Evolutionary conservation across 164 flowering plant genomes (phyloP), one percentile per base, ranked within the genome.

Genomic region (Saururus chinensis): DNA sequence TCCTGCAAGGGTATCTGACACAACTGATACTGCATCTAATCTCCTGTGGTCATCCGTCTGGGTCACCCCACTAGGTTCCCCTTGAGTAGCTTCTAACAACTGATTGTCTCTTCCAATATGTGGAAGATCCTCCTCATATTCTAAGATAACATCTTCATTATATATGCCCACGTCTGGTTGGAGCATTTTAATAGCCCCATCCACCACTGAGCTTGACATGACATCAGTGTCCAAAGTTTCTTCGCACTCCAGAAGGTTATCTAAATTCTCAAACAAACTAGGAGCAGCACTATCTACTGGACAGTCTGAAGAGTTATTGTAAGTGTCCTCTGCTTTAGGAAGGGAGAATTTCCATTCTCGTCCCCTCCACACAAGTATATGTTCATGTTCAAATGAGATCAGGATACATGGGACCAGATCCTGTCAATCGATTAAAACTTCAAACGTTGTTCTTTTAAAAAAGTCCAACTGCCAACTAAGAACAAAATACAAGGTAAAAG

Each of bases 291-390:
- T 60, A 40, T 67, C 71, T 42, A 48, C 42, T 12, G 65, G 64
- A 61, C 64, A 60, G 57, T 58, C 72, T 19, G 64, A 61, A 8
- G 42, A 64, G 55, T 63, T 74, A 42, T 60, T 59, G n/a, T 7
- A 14, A 59, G 37, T 64, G 55, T 56, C 69, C 49, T 61, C 80
- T 40, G 55, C 69, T 48, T 67, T 73, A 41, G 67, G 60, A 40
- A 84, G 40, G 23, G 86, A 74, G 25, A 89, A 81, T 71, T 79
- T 83, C 96, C 96, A 89, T 19, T 88, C 78, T 51, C 68, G 73
- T 64, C 98, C 96, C 74, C 96, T 83, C 96, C 96, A 92, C 76
- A 86, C 76, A 19, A 92, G 87, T 60, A 92, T 83, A 76, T 86
- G 92, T 70, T 88, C 95, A 64, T 60, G 6, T 62, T 82, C 89